Percentiles rank a stretch among this genome's conserved stretches.
These are phyloP conservation scores for Phytopythium litorale DNA, from an alignment of 352 stramenopile genomes.

Conservation along the genomic window DNA sequence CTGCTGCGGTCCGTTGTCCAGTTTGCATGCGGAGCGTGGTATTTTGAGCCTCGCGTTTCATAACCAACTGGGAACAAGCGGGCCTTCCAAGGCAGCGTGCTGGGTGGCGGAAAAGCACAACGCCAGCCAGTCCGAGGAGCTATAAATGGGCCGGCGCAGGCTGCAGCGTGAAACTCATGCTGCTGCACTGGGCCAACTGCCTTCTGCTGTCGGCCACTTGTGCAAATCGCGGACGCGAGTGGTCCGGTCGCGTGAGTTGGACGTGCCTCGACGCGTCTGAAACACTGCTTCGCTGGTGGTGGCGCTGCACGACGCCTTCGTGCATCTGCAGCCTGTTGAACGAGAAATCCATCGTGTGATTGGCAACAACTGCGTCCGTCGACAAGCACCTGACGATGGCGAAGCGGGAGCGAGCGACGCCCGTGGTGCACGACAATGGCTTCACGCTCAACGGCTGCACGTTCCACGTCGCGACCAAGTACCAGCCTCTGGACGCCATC, in stretches of 20 bases:
- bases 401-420: slow-evolving; percentile 55
- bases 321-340: background rate
- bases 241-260: background rate
- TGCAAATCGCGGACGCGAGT: slow-evolving; percentile 5
- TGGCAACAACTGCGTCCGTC: background rate
- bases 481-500: slow-evolving; percentile 83
- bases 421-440: slow-evolving; percentile 61
- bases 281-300: slow-evolving; percentile 3
- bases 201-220: slow-evolving; percentile 5
- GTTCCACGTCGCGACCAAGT: slow-evolving; percentile 81
- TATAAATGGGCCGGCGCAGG: slow-evolving; percentile 4
- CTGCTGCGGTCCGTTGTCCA: background rate
- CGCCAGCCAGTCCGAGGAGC: background rate
- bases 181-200: background rate
- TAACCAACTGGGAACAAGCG: slow-evolving; percentile 12
- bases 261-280: background rate
- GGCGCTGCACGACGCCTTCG: background rate
- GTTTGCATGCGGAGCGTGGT: background rate
- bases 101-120: slow-evolving; percentile 1
- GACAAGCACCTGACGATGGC: slow-evolving; percentile 24
- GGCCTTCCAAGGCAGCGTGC: background rate
- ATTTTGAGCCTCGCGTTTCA: slow-evolving; percentile 21
- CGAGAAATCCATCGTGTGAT: background rate
- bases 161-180: slow-evolving; percentile 7
- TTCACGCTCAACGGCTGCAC: slow-evolving; percentile 83